Evolutionary conservation across 768 basidiomycete species (phyloP).

Genomic region (Pholiota microspora): DNA sequence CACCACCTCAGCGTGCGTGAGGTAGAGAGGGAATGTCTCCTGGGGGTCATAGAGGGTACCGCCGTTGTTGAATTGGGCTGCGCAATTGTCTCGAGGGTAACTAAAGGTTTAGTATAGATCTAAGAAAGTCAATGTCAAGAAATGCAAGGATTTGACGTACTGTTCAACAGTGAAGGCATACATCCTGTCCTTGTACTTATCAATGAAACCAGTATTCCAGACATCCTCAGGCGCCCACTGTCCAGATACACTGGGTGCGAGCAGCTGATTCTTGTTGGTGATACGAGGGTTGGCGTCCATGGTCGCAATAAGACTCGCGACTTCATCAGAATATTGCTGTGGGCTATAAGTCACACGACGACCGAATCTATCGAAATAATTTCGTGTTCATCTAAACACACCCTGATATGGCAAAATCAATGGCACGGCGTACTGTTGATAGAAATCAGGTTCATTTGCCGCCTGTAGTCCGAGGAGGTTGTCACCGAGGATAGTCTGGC

Average conservation of each 20-base stretch:
- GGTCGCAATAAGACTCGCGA: conserved; percentile 19
- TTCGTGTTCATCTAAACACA: too few relatives aligned
- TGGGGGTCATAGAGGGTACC: conserved; percentile 37
- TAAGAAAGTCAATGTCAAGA: background rate
- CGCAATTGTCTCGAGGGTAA: conserved; percentile 58
- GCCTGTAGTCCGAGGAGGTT: conserved; percentile 67
- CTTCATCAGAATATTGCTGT: conserved; percentile 47
- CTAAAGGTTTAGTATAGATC: conserved; percentile 16
- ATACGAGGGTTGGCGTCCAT: conserved; percentile 26
- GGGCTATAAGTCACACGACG: conserved; percentile 34
- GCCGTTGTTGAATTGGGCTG: conserved; percentile 44
- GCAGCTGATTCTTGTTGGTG: conserved; percentile 35
- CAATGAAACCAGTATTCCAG: conserved; percentile 51
- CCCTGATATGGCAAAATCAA: conserved; percentile 5
- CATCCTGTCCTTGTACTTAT: conserved; percentile 38
- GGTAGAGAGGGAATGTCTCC: conserved; percentile 47
- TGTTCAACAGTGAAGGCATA: conserved; percentile 53
- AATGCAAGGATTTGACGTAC: conserved; percentile 32
- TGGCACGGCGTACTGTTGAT: conserved; percentile 31
- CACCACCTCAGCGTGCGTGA: conserved; percentile 56
- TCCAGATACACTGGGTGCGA: conserved; percentile 64
- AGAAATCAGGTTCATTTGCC: conserved; percentile 82
- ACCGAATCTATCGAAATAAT: conserved; percentile 28
- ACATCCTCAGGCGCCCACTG: conserved; percentile 46
- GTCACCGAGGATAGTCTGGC: conserved; percentile 61